These are phyloP conservation scores for Naegleria fowleri DNA, from an alignment of 208 protist species.

Conservation along the genomic window DNA sequence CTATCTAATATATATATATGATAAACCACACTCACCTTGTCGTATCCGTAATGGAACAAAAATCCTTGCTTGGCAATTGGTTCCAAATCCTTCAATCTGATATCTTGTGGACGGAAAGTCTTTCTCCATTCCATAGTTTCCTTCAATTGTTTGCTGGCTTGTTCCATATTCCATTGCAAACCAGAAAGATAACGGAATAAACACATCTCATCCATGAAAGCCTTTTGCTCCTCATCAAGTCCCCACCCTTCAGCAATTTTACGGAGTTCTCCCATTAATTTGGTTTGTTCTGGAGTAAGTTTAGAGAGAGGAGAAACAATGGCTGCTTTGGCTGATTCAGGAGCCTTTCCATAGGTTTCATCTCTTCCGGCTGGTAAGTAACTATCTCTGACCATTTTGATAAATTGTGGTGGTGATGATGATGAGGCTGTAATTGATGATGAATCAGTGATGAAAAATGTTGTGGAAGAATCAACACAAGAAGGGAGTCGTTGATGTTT, in stretches of 20 bases:
- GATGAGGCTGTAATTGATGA: no score
- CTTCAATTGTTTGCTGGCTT: constrained; percentile 9
- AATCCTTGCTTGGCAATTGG: constrained; percentile 6
- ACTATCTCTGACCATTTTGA: neutral
- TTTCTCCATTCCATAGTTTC: constrained; percentile 21
- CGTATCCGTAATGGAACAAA: neutral
- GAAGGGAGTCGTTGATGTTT: no score
- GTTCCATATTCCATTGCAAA: constrained; percentile 6
- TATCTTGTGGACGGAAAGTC: neutral
- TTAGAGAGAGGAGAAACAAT: neutral
- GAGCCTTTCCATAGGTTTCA: neutral
- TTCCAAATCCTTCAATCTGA: constrained; percentile 13
- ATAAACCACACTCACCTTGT: neutral
- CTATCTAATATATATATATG: no score
- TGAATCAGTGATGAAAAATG: neutral
- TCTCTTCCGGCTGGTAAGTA: neutral
- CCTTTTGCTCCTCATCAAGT: neutral
- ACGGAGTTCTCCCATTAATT: neutral
- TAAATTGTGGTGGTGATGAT: no score
- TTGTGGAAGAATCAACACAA: neutral
- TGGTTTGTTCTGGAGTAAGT: neutral
- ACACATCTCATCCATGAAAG: constrained; percentile 2
- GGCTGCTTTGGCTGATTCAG: neutral
- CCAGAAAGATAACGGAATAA: constrained; percentile 16
- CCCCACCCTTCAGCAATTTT: neutral